Base-by-base conservation (phyloP, 225 moss, liverwort and hornwort genomes). In the Pseudisothecium myosuroides region DNA sequence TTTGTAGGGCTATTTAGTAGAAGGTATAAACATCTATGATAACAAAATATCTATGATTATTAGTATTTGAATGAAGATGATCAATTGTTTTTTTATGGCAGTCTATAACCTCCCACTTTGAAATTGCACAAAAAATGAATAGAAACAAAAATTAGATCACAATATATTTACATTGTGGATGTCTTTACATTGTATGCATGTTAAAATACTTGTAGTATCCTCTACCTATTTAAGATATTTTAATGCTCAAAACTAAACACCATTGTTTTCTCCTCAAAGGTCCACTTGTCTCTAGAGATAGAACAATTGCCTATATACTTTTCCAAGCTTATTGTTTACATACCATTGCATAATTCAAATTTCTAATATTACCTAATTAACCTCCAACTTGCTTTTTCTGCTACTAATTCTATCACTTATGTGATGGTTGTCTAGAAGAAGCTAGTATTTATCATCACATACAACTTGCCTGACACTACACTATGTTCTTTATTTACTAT, bases 211-310 rank as follows among this genome's bases (percentile, higher is more conserved):
- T 34, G 9, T 9, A 20, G 5, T 50, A 34, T 34, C 9, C 2
- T 50, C 5, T 76, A 76, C 4, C 14, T 76, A 45, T 76, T 49
- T 5, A 32, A 76, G 50, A 76, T 32, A 34, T 8, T 21, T 32
- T 50, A 22, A 47, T 45, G 10, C 10, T 74, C 7, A 74, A 31
- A 28, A 74, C 11, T 47, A 11, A 6, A 39, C 2, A 39, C 0
- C 0, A 71, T 14, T 2, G 2, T 14, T 69, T 69, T 2, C 1
- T 1, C 8, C 5, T 14, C 14, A 14, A 26, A 41, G 2, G 7
- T n/a, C 12, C 4, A 68, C 26, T 28, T 43, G 10, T 10, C 6
- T 73, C 5, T 43, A 8, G 41, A 41, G 5, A 45, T 24, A 24
- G n/a, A 3, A 12, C 14, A 14, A 69, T 39, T 69, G 24, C 5